Conservation (phyloP, 225 moss, liverwort and hornwort species). For the Pleurozium schreberi region DNA sequence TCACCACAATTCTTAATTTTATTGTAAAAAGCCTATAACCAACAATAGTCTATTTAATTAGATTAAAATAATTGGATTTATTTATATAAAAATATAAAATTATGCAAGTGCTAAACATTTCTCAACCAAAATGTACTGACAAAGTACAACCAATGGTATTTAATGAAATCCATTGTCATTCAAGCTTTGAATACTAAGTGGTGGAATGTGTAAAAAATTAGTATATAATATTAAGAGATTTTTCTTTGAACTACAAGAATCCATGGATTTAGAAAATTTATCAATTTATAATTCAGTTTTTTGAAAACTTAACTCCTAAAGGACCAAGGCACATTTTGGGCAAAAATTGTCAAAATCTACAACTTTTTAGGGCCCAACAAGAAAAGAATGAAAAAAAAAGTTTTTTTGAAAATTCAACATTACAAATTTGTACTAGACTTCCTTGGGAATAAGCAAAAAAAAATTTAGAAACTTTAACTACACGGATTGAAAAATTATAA, state of each 20-base stretch:
- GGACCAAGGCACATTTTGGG: too few relatives aligned
- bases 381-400: too few relatives aligned
- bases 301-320: too few relatives aligned
- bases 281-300: background rate
- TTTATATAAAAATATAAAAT: background rate
- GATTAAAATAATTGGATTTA: too few relatives aligned
- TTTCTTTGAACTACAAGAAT: background rate
- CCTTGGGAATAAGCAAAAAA: too few relatives aligned
- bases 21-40: background rate
- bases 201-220: too few relatives aligned
- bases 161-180: background rate
- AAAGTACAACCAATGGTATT: background rate
- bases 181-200: background rate
- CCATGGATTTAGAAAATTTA: background rate
- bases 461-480: too few relatives aligned
- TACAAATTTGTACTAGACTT: too few relatives aligned
- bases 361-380: too few relatives aligned
- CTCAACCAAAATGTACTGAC: background rate
- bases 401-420: too few relatives aligned
- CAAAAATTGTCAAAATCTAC: too few relatives aligned
- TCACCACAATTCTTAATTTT: background rate
- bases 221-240: accelerated
- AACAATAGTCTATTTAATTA: background rate
- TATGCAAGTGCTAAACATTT: background rate
- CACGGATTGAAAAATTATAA: too few relatives aligned